phyloP scores from a whole-genome alignment of 768 basidiomycete species.

The Agrocybe praecox region DNA sequence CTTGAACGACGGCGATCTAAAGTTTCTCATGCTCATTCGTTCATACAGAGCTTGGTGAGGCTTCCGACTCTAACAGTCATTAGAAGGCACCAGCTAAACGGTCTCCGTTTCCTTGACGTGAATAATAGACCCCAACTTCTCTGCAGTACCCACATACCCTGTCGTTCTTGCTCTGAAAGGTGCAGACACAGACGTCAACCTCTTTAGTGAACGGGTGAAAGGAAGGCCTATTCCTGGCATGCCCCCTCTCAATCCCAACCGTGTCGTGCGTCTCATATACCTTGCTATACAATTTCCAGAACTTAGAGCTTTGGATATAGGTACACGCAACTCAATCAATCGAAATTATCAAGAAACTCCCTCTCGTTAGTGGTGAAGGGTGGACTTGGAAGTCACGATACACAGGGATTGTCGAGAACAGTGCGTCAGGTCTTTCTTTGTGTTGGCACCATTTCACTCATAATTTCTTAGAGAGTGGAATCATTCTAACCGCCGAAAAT shows the following conservation, averaged over 20 bases:
- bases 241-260: constrained; percentile 70
- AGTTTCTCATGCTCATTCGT: background rate
- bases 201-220: constrained; percentile 60
- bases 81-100: no score
- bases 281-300: no score
- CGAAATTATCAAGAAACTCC: constrained; percentile 78
- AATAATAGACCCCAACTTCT: constrained; percentile 46
- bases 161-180: constrained; percentile 79
- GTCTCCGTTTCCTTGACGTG: no score
- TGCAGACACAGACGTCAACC: constrained; percentile 63
- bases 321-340: constrained; percentile 83
- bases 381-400: constrained; percentile 75
- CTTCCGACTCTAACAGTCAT: background rate
- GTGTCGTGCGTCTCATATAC: constrained; percentile 49
- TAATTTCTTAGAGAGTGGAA: constrained; percentile 61
- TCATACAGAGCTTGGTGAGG: constrained; percentile 54
- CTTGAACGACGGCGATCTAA: background rate
- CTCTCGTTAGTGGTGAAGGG: constrained; percentile 72
- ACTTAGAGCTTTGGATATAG: constrained; percentile 18
- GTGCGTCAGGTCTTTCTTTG: constrained; percentile 40
- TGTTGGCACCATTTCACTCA: background rate
- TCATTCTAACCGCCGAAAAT: constrained; percentile 69
- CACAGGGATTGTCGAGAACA: constrained; percentile 79
- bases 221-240: constrained; percentile 58
- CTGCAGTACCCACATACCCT: constrained; percentile 84